Conservation (phyloP, 2,329 filamentous ascomycete genomes). For the Fusarium oxysporum region DNA sequence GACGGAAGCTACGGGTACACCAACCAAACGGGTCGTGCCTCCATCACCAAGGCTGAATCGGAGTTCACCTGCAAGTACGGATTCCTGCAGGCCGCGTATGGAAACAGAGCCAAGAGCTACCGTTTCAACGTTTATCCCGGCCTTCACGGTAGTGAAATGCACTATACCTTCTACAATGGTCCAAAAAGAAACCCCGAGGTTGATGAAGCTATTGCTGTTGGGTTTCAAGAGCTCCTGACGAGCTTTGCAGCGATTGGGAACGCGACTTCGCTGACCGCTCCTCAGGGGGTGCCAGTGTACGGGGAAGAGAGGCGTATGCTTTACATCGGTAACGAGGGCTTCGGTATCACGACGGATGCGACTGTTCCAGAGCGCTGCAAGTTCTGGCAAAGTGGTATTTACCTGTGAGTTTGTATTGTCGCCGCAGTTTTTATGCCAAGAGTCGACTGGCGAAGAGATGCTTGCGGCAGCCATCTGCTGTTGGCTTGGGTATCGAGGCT, state of each 20-base stretch:
- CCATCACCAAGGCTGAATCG: background rate
- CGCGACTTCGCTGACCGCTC: background rate
- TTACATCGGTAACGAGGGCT: background rate
- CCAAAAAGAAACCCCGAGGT: background rate
- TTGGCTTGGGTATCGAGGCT: background rate
- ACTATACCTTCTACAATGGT: background rate
- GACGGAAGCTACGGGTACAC: background rate
- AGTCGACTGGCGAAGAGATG: fast-evolving
- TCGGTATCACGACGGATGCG: background rate
- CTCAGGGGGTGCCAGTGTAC: background rate
- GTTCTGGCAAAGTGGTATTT: background rate
- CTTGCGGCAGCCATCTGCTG: fast-evolving
- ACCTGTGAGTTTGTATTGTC: background rate
- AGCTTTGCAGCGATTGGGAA: background rate
- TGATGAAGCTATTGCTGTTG: background rate
- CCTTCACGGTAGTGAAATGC: background rate
- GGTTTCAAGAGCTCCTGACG: background rate
- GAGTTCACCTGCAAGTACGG: background rate
- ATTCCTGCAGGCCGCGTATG: background rate
- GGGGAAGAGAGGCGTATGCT: background rate
- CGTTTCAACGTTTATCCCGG: background rate
- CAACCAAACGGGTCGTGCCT: background rate
- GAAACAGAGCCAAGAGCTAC: background rate
- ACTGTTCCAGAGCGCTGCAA: background rate
- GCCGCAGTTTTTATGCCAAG: fast-evolving